Percentiles rank a stretch among this genome's conserved stretches.
phyloP scores from a whole-genome alignment of 2,329 filamentous ascomycete species.

The Penicillium sp. region DNA sequence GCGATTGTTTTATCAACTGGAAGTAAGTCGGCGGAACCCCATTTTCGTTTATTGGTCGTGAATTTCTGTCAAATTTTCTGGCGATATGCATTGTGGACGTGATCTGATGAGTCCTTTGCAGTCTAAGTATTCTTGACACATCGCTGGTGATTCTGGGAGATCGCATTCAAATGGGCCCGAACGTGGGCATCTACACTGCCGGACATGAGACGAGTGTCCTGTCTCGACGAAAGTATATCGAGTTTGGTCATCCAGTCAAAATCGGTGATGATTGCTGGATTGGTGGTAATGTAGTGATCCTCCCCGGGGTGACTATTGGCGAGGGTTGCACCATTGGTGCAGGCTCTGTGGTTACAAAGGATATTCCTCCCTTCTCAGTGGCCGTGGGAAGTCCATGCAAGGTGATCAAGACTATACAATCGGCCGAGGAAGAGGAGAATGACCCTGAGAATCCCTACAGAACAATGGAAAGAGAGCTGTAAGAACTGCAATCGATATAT shows the following conservation, averaged over 20 bases:
- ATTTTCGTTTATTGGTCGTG: background rate
- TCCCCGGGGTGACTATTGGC: conserved; percentile 50
- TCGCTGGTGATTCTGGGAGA: conserved; percentile 58
- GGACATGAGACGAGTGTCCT: conserved; percentile 58
- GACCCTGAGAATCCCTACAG: conserved; percentile 31
- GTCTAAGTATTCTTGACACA: conserved; percentile 60
- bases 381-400: conserved; percentile 32
- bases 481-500: background rate
- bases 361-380: conserved; percentile 38
- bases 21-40: conserved; percentile 27
- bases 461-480: conserved; percentile 10
- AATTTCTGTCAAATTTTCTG: background rate
- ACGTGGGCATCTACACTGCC: conserved; percentile 57
- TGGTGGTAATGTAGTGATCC: conserved; percentile 51
- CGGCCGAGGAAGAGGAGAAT: conserved; percentile 28
- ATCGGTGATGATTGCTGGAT: conserved; percentile 57
- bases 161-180: conserved; percentile 57
- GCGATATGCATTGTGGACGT: background rate
- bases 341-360: conserved; percentile 46
- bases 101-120: conserved; percentile 36
- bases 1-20: conserved; percentile 40
- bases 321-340: conserved; percentile 48
- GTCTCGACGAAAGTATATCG: conserved; percentile 53
- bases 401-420: conserved; percentile 26
- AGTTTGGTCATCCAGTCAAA: conserved; percentile 54